These are phyloP conservation scores for Vicia villosa DNA, from an alignment of 306 rosid genomes.

Conservation along the genomic window DNA sequence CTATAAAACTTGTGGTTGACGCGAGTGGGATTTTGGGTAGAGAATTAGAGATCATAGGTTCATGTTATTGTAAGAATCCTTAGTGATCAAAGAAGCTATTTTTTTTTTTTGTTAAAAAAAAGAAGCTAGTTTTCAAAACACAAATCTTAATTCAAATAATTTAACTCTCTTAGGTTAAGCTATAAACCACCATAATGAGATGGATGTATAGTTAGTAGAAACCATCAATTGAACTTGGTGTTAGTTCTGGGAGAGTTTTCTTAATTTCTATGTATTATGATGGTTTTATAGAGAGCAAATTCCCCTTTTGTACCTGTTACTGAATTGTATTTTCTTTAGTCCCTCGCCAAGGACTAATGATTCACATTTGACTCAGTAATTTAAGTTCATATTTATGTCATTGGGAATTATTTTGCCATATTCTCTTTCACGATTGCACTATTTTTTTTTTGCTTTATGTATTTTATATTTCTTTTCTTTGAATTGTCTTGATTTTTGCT, in stretches of 20 bases:
- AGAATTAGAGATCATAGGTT: background rate
- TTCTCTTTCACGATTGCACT: conserved; percentile 27
- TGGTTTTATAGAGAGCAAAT: background rate
- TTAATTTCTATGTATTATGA: background rate
- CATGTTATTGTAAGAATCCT: background rate
- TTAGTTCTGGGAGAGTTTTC: background rate
- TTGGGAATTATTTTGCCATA: conserved; percentile 21
- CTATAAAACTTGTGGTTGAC: background rate
- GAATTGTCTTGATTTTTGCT: conserved; percentile 15
- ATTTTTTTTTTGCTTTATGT: conserved; percentile 6
- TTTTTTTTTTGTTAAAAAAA: background rate
- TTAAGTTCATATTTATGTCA: conserved; percentile 25
- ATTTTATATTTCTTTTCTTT: conserved; percentile 30
- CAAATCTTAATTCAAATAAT: background rate
- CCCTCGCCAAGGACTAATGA: conserved; percentile 9
- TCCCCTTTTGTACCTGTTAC: background rate
- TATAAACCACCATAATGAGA: conserved; percentile 7
- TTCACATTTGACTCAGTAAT: conserved; percentile 25
- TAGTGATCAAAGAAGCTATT: background rate
- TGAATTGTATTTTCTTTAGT: background rate
- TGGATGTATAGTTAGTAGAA: background rate
- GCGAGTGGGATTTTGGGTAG: background rate
- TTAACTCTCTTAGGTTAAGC: background rate
- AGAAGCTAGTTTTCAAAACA: background rate
- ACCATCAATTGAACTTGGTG: background rate